A percentile compares a stretch with the other conserved stretches of the same genome.
Conservation (phyloP, 768 basidiomycete species). For the Macrocybe gigantea region DNA sequence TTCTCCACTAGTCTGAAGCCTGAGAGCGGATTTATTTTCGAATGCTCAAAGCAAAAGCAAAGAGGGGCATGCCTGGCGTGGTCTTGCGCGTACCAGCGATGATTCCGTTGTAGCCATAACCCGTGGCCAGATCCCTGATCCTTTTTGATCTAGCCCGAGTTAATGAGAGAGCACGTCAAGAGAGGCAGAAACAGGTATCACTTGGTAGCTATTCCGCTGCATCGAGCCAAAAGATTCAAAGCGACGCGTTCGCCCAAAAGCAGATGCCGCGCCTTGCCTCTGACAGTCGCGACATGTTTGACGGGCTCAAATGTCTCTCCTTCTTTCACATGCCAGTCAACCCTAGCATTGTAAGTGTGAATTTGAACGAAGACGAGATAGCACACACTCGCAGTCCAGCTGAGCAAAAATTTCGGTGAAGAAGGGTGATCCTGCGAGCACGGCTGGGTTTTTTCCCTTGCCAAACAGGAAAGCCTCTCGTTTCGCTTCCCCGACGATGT, state of each 20-base stretch:
- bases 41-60: background rate
- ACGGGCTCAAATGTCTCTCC: slow-evolving; percentile 77
- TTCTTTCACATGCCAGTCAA: slow-evolving; percentile 91
- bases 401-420: slow-evolving; percentile 89
- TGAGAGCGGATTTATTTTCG: slow-evolving; percentile 16
- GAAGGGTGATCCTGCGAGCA: slow-evolving; percentile 94
- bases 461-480: slow-evolving; percentile 87
- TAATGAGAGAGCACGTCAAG: slow-evolving; percentile 5
- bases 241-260: slow-evolving; percentile 91
- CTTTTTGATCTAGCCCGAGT: slow-evolving; percentile 59
- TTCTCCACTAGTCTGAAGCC: slow-evolving; percentile 97
- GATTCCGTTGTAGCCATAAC: slow-evolving; percentile 78
- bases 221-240: slow-evolving; percentile 88
- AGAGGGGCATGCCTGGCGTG: slow-evolving; percentile 62
- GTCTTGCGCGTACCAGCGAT: slow-evolving; percentile 97
- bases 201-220: slow-evolving; percentile 96
- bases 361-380: background rate
- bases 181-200: slow-evolving; percentile 28
- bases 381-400: slow-evolving; percentile 82
- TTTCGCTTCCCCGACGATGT: slow-evolving; percentile 87
- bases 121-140: slow-evolving; percentile 72
- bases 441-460: slow-evolving; percentile 72
- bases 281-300: slow-evolving; percentile 85
- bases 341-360: slow-evolving; percentile 37
- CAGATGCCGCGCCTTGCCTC: slow-evolving; percentile 81